Evolutionary conservation across 2,329 filamentous ascomycete genomes (phyloP).

Genomic region (Corniculantispora saksenae): DNA sequence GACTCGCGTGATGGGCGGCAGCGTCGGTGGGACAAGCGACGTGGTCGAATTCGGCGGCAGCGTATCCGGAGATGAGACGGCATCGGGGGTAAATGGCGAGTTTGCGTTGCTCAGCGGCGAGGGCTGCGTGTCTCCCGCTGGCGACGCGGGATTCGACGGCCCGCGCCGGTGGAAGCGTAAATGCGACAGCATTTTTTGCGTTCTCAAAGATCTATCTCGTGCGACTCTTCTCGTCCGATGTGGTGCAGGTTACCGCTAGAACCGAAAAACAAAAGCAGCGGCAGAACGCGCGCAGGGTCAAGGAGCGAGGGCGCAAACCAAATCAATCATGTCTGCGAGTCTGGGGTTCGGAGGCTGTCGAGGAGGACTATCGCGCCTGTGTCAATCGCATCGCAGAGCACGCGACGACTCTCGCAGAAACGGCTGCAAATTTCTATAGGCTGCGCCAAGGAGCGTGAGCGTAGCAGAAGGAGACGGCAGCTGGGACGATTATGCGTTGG

Average conservation of each 20-base stretch:
- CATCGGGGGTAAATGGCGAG: slow-evolving; percentile 44
- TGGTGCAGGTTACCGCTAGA: background rate
- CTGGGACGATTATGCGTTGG: slow-evolving; percentile 1
- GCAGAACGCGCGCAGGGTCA: background rate
- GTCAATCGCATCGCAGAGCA: slow-evolving; percentile 8
- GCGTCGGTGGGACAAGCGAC: slow-evolving; percentile 45
- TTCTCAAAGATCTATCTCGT: no score
- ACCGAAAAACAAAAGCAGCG: background rate
- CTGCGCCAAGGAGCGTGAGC: background rate
- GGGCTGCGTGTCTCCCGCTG: slow-evolving; percentile 48
- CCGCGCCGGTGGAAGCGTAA: slow-evolving; percentile 61
- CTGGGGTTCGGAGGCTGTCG: background rate
- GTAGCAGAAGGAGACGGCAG: background rate
- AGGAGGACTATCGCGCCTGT: slow-evolving; percentile 1
- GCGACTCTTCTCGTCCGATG: background rate
- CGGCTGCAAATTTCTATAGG: background rate
- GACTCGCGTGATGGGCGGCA: slow-evolving; percentile 55
- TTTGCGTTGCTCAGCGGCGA: slow-evolving; percentile 41
- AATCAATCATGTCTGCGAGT: slow-evolving; percentile 9
- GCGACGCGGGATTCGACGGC: slow-evolving; percentile 57
- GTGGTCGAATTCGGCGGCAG: slow-evolving; percentile 37
- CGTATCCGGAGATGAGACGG: slow-evolving; percentile 36
- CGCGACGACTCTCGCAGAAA: background rate
- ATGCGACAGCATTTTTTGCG: slow-evolving; percentile 50
- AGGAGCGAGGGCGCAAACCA: background rate